These are phyloP conservation scores for Lithospermum erythrorhizon DNA, from an alignment of 257 asterid genomes.

Conservation along the genomic window DNA sequence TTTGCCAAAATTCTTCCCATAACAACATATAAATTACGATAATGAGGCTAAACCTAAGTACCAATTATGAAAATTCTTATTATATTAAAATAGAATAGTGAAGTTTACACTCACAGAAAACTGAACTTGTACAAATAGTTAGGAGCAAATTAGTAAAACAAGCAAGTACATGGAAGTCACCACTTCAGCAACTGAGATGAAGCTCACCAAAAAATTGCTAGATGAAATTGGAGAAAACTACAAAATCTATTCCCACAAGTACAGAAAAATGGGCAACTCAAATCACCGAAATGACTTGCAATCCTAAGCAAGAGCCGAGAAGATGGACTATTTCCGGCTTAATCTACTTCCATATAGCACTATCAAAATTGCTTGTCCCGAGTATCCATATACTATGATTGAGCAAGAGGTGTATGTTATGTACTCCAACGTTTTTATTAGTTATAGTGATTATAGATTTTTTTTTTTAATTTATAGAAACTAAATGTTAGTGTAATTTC, in stretches of 20 bases:
- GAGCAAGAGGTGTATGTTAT: background rate
- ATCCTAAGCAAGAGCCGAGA: conserved; percentile 20
- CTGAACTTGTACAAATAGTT: no score
- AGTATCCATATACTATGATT: conserved; percentile 13
- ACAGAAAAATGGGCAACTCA: conserved; percentile 9
- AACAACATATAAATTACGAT: no score
- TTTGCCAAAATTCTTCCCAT: no score
- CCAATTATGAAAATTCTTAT: no score
- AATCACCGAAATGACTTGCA: conserved; percentile 16
- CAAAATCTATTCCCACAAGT: conserved; percentile 31
- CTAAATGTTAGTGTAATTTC: no score
- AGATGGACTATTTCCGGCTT: conserved; percentile 26
- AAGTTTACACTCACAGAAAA: no score
- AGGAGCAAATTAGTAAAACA: no score
- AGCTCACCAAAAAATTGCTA: conserved; percentile 25
- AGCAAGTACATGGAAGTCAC: background rate
- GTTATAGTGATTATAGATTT: no score
- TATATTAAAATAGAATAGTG: no score
- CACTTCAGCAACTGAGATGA: conserved; percentile 15
- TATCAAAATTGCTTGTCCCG: conserved; percentile 24
- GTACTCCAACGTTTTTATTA: background rate
- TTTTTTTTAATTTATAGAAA: no score
- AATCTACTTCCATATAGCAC: conserved; percentile 9
- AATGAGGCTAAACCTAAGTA: no score
- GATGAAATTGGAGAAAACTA: conserved; percentile 9